Evolutionary conservation across 1,284 basidiomycete genomes (phyloP).

Genomic region (Boletus semigastroideus): DNA sequence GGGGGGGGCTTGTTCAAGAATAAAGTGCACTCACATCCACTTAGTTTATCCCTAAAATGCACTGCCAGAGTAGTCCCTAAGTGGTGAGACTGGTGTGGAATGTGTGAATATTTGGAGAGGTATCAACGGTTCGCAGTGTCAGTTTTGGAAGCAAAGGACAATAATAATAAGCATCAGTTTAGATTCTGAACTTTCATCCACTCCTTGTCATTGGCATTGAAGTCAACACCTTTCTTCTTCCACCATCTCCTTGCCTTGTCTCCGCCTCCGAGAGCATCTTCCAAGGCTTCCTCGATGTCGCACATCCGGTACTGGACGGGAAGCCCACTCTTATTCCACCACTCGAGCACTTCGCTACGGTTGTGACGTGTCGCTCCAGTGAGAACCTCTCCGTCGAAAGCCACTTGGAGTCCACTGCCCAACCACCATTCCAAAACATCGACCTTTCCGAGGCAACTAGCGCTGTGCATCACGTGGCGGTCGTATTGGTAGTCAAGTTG

Average conservation of each 20-base stretch:
- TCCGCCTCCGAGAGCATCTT: conserved; percentile 77
- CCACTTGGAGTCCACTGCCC: conserved; percentile 67
- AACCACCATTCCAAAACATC: conserved; percentile 84
- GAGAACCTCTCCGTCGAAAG: conserved; percentile 77
- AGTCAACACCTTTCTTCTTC: conserved; percentile 74
- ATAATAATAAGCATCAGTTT: conserved; percentile 41
- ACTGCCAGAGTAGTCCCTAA: conserved; percentile 4
- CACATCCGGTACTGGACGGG: conserved; percentile 81
- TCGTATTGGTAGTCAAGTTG: conserved; percentile 76
- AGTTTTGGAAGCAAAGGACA: background rate
- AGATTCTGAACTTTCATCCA: conserved; percentile 79
- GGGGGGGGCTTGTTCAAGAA: conserved; percentile 6
- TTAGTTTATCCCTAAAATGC: conserved; percentile 14
- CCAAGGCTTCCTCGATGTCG: conserved; percentile 82
- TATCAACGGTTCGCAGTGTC: background rate
- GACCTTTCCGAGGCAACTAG: conserved; percentile 76
- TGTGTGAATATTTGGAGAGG: background rate
- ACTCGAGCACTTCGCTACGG: conserved; percentile 76
- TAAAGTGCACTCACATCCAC: conserved; percentile 5
- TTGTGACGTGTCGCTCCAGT: conserved; percentile 78
- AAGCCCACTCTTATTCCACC: conserved; percentile 79
- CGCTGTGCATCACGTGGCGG: conserved; percentile 68
- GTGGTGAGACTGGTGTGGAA: conserved; percentile 1
- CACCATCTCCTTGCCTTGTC: conserved; percentile 73
- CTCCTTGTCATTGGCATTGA: conserved; percentile 75